Evolutionary conservation across 768 basidiomycete species (phyloP).

Genomic region (Termitomyces titanicus): DNA sequence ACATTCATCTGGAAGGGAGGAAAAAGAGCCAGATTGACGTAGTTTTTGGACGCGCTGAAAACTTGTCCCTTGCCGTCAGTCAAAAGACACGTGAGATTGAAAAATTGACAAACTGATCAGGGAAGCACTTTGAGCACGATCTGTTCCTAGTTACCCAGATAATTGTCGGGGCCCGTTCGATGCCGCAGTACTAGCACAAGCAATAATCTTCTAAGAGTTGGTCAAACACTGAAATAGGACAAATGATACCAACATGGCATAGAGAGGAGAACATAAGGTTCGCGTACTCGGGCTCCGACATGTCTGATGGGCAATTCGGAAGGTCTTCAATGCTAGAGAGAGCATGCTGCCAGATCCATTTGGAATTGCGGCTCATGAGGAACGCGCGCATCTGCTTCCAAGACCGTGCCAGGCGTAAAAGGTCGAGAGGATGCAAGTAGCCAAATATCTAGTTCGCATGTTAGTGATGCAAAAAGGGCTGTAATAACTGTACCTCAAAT

Average conservation of each 20-base stretch:
- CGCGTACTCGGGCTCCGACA: conserved; percentile 43
- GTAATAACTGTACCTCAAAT: conserved; percentile 8
- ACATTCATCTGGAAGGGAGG: conserved; percentile 10
- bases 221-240: conserved; percentile 2
- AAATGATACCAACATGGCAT: conserved; percentile 36
- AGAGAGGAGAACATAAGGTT: conserved; percentile 38
- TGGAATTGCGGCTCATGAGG: conserved; percentile 37
- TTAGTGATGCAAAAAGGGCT: neutral
- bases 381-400: conserved; percentile 36
- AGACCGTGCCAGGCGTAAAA: conserved; percentile 41
- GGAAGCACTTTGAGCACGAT: conserved; percentile 19
- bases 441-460: conserved; percentile 31
- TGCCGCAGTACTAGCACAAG: conserved; percentile 16
- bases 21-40: conserved; percentile 2
- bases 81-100: neutral
- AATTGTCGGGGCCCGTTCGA: conserved; percentile 14
- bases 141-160: conserved; percentile 18
- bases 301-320: conserved; percentile 39
- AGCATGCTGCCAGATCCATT: conserved; percentile 38
- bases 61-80: neutral
- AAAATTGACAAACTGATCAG: conserved; percentile 12
- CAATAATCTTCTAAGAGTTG: conserved; percentile 4
- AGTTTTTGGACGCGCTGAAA: conserved; percentile 15
- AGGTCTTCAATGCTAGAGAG: conserved; percentile 33
- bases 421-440: conserved; percentile 39